Evolutionary conservation across 371 early-diverging fungal genomes (phyloP).

Genomic region (Lichtheimia ramosa): DNA sequence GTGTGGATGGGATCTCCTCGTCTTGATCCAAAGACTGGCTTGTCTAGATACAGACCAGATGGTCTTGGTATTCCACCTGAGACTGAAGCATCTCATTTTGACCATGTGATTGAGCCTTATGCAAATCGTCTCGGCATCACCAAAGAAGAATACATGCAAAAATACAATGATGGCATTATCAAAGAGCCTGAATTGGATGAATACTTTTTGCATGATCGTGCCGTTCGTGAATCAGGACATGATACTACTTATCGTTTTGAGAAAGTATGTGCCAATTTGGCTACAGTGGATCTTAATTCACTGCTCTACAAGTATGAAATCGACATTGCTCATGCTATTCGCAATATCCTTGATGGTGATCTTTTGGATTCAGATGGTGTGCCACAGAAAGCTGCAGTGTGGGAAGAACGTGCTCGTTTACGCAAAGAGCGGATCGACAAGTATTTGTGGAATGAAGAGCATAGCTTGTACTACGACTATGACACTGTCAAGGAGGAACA

Average conservation of each 20-base stretch:
- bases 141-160: conserved; percentile 62
- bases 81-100: conserved; percentile 90
- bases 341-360: conserved; percentile 43
- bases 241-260: conserved; percentile 93
- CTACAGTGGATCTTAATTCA: conserved; percentile 86
- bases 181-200: conserved; percentile 81
- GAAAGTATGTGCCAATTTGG: conserved; percentile 82
- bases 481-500: conserved; percentile 46
- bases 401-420: conserved; percentile 44
- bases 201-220: conserved; percentile 93
- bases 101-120: conserved; percentile 80
- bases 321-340: conserved; percentile 77
- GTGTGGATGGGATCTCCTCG: conserved; percentile 87
- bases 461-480: conserved; percentile 55
- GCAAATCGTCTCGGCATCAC: conserved; percentile 64
- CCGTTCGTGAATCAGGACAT: conserved; percentile 93
- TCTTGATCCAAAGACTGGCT: conserved; percentile 66
- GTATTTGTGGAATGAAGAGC: conserved; percentile 60
- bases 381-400: conserved; percentile 15
- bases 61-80: conserved; percentile 94
- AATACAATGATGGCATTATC: conserved; percentile 63
- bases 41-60: conserved; percentile 79
- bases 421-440: conserved; percentile 53
- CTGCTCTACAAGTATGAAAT: conserved; percentile 90
- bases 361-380: conserved; percentile 41